Conservation (phyloP, 225 moss, liverwort and hornwort species). For the Anthoceros angustus region DNA sequence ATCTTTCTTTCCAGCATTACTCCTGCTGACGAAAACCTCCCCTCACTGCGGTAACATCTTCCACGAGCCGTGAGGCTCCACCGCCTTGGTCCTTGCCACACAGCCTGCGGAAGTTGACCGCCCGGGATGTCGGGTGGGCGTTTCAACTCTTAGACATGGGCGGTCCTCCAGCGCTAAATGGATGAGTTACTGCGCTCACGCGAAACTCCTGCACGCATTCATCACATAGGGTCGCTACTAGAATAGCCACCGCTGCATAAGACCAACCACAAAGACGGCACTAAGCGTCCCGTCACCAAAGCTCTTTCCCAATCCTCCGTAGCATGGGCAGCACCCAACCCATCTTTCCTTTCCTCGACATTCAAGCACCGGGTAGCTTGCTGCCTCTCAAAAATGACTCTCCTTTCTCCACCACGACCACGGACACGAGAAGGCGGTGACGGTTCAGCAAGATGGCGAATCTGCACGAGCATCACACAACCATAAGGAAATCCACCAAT, state of each 20-base stretch:
- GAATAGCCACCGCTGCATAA: not conserved
- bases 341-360: constrained; percentile 19
- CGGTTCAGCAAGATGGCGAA: constrained; percentile 37
- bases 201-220: not conserved
- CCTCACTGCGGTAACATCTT: constrained; percentile 11
- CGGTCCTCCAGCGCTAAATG: no score
- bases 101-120: not conserved
- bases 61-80: not conserved
- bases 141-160: no score
- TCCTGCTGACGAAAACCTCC: not conserved
- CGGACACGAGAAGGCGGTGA: constrained; percentile 31
- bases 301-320: not conserved
- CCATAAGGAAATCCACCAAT: not conserved
- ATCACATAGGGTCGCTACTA: not conserved
- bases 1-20: constrained; percentile 8
- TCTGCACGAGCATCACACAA: constrained; percentile 11
- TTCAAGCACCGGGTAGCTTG: constrained; percentile 12
- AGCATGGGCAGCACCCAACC: not conserved
- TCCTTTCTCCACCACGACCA: constrained; percentile 34
- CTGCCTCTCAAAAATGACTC: constrained; percentile 36
- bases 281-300: not conserved
- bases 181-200: no score
- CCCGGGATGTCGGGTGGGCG: no score
- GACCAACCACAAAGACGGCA: not conserved
- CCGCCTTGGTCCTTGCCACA: not conserved